A percentile compares a stretch with the other conserved stretches of the same genome.
Conservation (phyloP, 2,329 filamentous ascomycete genomes). For the Phialocephala subalpina region DNA sequence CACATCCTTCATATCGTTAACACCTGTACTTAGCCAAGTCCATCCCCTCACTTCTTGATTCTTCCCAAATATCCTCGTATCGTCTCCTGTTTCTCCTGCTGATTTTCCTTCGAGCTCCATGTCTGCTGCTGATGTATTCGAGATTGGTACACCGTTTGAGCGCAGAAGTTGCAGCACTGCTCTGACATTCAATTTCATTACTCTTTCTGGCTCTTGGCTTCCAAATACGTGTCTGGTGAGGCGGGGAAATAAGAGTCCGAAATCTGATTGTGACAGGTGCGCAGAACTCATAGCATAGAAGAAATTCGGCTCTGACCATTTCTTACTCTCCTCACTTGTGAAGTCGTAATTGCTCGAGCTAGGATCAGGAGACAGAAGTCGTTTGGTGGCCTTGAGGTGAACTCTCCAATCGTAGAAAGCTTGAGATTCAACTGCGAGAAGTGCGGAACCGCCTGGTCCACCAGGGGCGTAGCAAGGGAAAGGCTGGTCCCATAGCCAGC, state of each 20-base stretch:
- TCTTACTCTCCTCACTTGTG: slow-evolving; percentile 20
- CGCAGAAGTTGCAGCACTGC: slow-evolving; percentile 65
- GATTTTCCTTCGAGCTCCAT: slow-evolving; percentile 44
- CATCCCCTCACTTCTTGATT: slow-evolving; percentile 39
- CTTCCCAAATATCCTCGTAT: slow-evolving; percentile 38
- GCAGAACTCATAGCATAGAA: slow-evolving; percentile 80
- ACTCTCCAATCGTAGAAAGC: slow-evolving; percentile 81
- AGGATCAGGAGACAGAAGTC: slow-evolving; percentile 67
- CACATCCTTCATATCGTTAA: slow-evolving; percentile 29
- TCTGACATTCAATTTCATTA: slow-evolving; percentile 65
- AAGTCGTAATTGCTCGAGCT: slow-evolving; percentile 44
- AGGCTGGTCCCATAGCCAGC: slow-evolving; percentile 74
- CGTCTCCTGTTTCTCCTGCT: slow-evolving; percentile 30
- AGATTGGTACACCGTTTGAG: slow-evolving; percentile 56
- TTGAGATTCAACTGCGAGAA: slow-evolving; percentile 78
- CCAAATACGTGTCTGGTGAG: slow-evolving; percentile 65
- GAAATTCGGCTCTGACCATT: slow-evolving; percentile 62
- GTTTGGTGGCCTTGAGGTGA: slow-evolving; percentile 74
- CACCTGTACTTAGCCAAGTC: slow-evolving; percentile 40
- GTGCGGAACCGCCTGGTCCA: slow-evolving; percentile 61
- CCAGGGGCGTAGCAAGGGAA: slow-evolving; percentile 70
- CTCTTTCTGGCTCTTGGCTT: slow-evolving; percentile 64
- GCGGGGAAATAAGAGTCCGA: slow-evolving; percentile 83
- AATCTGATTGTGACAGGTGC: slow-evolving; percentile 85
- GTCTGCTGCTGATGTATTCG: slow-evolving; percentile 52